Evolutionary conservation across 1,284 basidiomycete genomes (phyloP).

Genomic region (Papiliotrema fonsecae): DNA sequence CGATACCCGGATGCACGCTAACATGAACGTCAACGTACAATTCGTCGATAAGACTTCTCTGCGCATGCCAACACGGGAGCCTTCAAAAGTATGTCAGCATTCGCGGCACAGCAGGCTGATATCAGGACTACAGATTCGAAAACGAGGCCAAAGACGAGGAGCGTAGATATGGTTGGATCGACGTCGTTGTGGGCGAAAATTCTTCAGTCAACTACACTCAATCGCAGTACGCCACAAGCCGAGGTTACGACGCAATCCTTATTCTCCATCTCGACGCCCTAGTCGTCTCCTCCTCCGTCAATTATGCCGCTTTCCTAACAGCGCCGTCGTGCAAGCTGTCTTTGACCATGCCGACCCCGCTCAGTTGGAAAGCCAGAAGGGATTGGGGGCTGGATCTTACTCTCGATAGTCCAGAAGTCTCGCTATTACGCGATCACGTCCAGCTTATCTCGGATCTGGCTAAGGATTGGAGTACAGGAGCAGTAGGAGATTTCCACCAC

Average conservation of each 20-base stretch:
- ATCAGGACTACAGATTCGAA: slow-evolving; percentile 34
- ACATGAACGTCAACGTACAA: slow-evolving; percentile 71
- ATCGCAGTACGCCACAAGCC: slow-evolving; percentile 66
- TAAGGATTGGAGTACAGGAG: slow-evolving; percentile 81
- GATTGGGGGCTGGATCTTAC: slow-evolving; percentile 70
- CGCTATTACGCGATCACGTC: slow-evolving; percentile 80
- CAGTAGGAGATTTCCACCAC: slow-evolving; percentile 63
- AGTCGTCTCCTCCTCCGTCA: slow-evolving; percentile 74
- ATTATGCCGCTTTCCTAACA: slow-evolving; percentile 64
- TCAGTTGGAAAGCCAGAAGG: slow-evolving; percentile 56
- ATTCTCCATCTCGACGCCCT: slow-evolving; percentile 77
- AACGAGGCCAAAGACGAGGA: slow-evolving; percentile 43
- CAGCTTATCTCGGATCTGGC: slow-evolving; percentile 84
- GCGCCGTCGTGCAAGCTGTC: slow-evolving; percentile 63
- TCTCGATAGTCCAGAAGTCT: slow-evolving; percentile 66
- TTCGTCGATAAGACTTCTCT: slow-evolving; percentile 69
- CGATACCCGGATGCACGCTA: slow-evolving; percentile 73
- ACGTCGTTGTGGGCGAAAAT: slow-evolving; percentile 66
- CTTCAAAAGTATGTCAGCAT: slow-evolving; percentile 42
- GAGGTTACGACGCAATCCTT: slow-evolving; percentile 71
- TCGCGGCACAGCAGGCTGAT: too few species aligned
- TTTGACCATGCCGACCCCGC: slow-evolving; percentile 51
- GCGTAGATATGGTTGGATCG: slow-evolving; percentile 62
- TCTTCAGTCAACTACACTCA: slow-evolving; percentile 78
- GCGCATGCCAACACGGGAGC: slow-evolving; percentile 78